phyloP scores from a whole-genome alignment of 1,284 basidiomycete genomes.

The Somion occarium region DNA sequence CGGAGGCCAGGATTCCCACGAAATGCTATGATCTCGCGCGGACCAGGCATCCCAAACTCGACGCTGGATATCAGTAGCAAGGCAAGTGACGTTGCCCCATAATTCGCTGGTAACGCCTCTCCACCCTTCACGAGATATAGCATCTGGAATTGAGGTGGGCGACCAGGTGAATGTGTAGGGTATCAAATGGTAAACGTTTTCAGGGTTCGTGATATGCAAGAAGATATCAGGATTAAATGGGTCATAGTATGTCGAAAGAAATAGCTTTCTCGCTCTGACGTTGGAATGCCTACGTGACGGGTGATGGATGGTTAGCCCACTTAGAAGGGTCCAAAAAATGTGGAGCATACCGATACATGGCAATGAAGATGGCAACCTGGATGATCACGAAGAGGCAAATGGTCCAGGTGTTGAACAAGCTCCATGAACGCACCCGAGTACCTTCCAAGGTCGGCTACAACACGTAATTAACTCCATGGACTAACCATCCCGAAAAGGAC shows the following conservation, averaged over 20 bases:
- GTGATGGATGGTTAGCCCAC: slow-evolving; percentile 6
- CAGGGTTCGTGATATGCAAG: slow-evolving; percentile 43
- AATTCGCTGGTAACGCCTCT: slow-evolving; percentile 25
- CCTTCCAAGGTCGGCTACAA: slow-evolving; percentile 17
- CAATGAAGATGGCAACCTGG: slow-evolving; percentile 20
- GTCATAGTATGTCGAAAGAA: slow-evolving; percentile 64
- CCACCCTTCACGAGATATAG: slow-evolving; percentile 27
- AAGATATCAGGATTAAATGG: slow-evolving; percentile 68
- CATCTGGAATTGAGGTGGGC: slow-evolving; percentile 21
- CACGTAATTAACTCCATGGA: no score
- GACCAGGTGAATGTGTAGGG: slow-evolving; percentile 24
- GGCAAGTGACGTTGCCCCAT: slow-evolving; percentile 24
- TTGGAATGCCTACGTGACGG: slow-evolving; percentile 33
- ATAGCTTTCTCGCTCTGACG: slow-evolving; percentile 37
- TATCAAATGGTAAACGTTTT: slow-evolving; percentile 33
- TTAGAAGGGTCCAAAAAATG: neutral
- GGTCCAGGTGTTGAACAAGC: slow-evolving; percentile 20
- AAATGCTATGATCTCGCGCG: slow-evolving; percentile 20
- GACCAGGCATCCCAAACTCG: slow-evolving; percentile 32
- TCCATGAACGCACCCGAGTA: slow-evolving; percentile 16
- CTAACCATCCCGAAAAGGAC: no score
- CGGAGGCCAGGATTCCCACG: slow-evolving; percentile 12
- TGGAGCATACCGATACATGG: slow-evolving; percentile 25
- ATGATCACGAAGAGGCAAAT: slow-evolving; percentile 20
- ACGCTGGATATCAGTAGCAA: slow-evolving; percentile 25